These are phyloP conservation scores for Pseudohalonectria lignicola DNA, from an alignment of 2,329 filamentous ascomycete genomes.

Conservation along the genomic window DNA sequence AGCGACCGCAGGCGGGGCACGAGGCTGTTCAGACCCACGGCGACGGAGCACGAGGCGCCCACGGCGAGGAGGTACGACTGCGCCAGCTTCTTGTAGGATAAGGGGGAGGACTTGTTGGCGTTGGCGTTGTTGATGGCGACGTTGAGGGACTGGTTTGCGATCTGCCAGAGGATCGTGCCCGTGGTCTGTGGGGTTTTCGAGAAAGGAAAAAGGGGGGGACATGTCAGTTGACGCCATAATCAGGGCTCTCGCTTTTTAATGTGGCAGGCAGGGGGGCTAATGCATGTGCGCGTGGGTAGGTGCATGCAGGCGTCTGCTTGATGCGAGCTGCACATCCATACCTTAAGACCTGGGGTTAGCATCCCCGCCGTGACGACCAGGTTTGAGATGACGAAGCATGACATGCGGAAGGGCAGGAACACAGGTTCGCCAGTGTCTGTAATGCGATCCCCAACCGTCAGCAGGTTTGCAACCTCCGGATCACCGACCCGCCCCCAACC, in stretches of 20 bases:
- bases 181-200: slow-evolving; percentile 40
- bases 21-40: slow-evolving; percentile 79
- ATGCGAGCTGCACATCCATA: too few species aligned
- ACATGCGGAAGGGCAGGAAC: slow-evolving; percentile 95
- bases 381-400: slow-evolving; percentile 86
- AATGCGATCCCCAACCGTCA: neutral
- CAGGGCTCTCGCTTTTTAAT: too few species aligned
- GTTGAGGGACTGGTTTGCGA: slow-evolving; percentile 94
- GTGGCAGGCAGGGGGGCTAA: too few species aligned
- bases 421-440: slow-evolving; percentile 87
- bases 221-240: too few species aligned
- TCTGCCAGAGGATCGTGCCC: slow-evolving; percentile 88
- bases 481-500: neutral
- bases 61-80: slow-evolving; percentile 91
- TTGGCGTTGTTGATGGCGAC: slow-evolving; percentile 97
- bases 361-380: slow-evolving; percentile 91
- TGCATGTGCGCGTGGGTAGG: too few species aligned
- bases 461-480: too few species aligned
- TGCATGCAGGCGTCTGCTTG: too few species aligned
- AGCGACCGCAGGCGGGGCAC: slow-evolving; percentile 75
- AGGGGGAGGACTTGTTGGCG: slow-evolving; percentile 90
- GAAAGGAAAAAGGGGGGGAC: neutral
- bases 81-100: slow-evolving; percentile 68
- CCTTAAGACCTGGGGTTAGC: slow-evolving; percentile 78
- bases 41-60: slow-evolving; percentile 85